These are phyloP conservation scores for Castanea sativa DNA, from an alignment of 306 rosid genomes.

Conservation along the genomic window DNA sequence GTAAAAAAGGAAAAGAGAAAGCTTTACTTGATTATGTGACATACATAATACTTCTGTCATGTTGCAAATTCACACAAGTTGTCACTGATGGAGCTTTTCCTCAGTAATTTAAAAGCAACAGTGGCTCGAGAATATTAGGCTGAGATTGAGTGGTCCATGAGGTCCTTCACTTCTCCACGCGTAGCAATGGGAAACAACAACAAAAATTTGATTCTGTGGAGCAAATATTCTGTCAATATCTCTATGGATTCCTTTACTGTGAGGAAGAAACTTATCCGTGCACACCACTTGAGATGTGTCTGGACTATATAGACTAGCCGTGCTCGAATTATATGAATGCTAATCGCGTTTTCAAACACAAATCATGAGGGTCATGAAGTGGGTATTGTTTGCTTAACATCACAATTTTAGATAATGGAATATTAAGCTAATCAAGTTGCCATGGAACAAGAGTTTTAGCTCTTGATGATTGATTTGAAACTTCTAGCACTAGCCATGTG, in stretches of 20 bases:
- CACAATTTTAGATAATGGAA: not conserved
- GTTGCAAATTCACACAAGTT: not conserved
- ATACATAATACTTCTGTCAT: not conserved
- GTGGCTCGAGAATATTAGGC: constrained; percentile 17
- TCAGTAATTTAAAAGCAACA: not conserved
- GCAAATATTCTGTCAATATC: not conserved
- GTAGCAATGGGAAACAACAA: constrained; percentile 12
- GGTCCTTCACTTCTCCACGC: constrained; percentile 11
- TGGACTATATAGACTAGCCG: not conserved
- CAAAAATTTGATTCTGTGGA: not conserved
- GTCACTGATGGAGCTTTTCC: not conserved
- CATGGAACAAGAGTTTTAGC: not conserved
- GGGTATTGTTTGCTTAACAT: not conserved
- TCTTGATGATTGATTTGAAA: not conserved
- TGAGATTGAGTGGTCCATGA: constrained; percentile 28
- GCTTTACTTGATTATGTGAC: no score
- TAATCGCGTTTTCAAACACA: constrained; percentile 23
- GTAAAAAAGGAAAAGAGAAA: not conserved
- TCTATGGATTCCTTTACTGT: not conserved
- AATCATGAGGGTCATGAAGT: constrained; percentile 20
- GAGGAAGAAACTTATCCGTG: constrained; percentile 6
- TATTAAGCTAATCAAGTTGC: constrained; percentile 5
- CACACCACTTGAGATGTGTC: not conserved
- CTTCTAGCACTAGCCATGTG: not conserved
- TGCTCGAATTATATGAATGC: constrained; percentile 7